Conservation (phyloP, 345 rosid genomes). For the Geranium rotundifolium region DNA sequence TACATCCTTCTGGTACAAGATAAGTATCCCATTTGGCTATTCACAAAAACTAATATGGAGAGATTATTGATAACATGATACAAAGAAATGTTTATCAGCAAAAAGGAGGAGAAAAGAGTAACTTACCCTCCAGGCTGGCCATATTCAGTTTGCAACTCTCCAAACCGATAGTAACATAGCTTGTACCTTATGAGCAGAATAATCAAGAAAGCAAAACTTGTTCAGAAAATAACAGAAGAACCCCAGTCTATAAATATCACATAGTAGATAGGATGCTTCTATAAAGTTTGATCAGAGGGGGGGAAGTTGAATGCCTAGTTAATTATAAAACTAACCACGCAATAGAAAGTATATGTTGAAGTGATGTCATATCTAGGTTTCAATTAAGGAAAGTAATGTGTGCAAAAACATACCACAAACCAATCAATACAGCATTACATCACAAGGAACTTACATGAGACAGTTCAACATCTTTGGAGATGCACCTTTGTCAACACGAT, state of each 20-base stretch:
- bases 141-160: constrained; percentile 86
- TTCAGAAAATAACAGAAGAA: background rate
- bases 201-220: background rate
- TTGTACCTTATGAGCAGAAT: constrained; percentile 51
- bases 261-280: background rate
- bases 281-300: background rate
- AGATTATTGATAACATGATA: too few species aligned
- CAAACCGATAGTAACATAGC: constrained; percentile 88
- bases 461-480: constrained; percentile 98
- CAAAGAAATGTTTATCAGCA: background rate
- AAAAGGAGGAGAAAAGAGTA: background rate
- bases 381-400: background rate
- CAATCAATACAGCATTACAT: background rate
- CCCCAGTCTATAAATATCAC: background rate
- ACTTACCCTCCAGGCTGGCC: constrained; percentile 93
- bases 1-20: too few species aligned
- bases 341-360: background rate
- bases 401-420: background rate
- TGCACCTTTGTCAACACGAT: constrained; percentile 96
- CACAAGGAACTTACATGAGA: constrained; percentile 67
- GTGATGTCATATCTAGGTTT: background rate
- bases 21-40: too few species aligned
- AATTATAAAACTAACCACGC: background rate
- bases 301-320: background rate
- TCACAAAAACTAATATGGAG: background rate